A percentile compares a stretch with the other conserved stretches of the same genome.
phyloP scores from a whole-genome alignment of 2,329 filamentous ascomycete species.

The Zasmidium cellare region DNA sequence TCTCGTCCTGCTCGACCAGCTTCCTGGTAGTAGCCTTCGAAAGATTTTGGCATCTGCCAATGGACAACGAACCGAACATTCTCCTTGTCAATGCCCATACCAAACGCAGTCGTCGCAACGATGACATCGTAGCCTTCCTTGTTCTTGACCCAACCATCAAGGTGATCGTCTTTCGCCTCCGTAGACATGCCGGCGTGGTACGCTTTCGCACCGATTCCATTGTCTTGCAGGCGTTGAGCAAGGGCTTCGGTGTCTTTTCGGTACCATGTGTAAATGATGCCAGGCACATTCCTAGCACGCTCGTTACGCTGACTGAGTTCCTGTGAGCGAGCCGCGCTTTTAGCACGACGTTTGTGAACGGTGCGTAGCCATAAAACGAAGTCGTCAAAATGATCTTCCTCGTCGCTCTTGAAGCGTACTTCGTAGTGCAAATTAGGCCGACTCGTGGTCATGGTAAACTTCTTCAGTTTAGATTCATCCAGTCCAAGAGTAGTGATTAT shows the following conservation, averaged over 20 bases:
- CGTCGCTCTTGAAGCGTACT: slow-evolving; percentile 77
- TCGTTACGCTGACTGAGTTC: slow-evolving; percentile 56
- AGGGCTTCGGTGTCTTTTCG: slow-evolving; percentile 73
- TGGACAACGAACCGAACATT: slow-evolving; percentile 93
- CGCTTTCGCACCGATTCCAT: slow-evolving; percentile 71
- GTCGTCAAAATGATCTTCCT: slow-evolving; percentile 71
- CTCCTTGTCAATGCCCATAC: slow-evolving; percentile 97
- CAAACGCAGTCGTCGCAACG: slow-evolving; percentile 92
- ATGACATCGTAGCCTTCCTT: slow-evolving; percentile 82
- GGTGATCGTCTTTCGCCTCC: slow-evolving; percentile 67
- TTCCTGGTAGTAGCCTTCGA: slow-evolving; percentile 96
- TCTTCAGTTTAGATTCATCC: slow-evolving; percentile 62
- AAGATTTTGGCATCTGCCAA: slow-evolving; percentile 90
- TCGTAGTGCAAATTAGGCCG: slow-evolving; percentile 89
- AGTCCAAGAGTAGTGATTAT: slow-evolving; percentile 75
- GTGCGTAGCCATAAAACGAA: slow-evolving; percentile 74
- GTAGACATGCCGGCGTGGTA: slow-evolving; percentile 71
- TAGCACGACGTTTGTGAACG: slow-evolving; percentile 69
- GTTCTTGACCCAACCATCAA: slow-evolving; percentile 71
- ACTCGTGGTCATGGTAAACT: slow-evolving; percentile 80
- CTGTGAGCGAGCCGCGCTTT: slow-evolving; percentile 54
- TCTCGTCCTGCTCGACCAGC: slow-evolving; percentile 88
- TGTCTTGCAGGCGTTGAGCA: slow-evolving; percentile 62
- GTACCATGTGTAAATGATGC: slow-evolving; percentile 78
- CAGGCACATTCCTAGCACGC: slow-evolving; percentile 65